Percentiles rank a stretch among this genome's conserved stretches.
phyloP scores from a whole-genome alignment of 768 basidiomycete genomes.

The Strobilomyces echinocephalus region DNA sequence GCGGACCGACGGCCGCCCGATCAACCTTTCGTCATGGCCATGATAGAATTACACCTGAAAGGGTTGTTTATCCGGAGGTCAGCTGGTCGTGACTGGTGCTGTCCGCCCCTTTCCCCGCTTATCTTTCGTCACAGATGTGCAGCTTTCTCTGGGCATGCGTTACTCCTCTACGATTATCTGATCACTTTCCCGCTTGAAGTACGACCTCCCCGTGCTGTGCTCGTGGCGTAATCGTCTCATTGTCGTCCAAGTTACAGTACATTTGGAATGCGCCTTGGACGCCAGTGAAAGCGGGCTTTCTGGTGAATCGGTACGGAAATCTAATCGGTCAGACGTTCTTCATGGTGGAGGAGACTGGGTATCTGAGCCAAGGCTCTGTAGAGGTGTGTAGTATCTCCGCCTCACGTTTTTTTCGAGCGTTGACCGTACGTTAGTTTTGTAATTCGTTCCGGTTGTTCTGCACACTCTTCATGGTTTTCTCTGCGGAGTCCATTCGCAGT shows the following conservation, averaged over 20 bases:
- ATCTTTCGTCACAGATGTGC: neutral
- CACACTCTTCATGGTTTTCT: slow-evolving; percentile 1
- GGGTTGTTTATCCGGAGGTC: neutral
- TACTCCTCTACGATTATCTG: neutral
- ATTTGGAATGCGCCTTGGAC: slow-evolving; percentile 19
- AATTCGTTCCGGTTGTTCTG: neutral
- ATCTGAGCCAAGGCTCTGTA: slow-evolving; percentile 9
- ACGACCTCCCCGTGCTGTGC: neutral
- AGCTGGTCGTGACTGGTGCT: neutral
- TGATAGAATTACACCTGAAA: neutral
- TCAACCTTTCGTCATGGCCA: neutral
- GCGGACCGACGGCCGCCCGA: neutral
- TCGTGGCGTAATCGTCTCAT: neutral
- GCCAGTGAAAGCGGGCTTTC: slow-evolving; percentile 7
- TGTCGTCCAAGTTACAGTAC: slow-evolving; percentile 8
- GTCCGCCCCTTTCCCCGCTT: neutral
- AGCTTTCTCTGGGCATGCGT: neutral
- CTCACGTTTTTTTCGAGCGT: neutral
- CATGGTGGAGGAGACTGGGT: slow-evolving; percentile 18
- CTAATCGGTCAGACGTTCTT: slow-evolving; percentile 18
- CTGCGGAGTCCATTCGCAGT: slow-evolving; percentile 22
- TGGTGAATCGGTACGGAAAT: slow-evolving; percentile 15
- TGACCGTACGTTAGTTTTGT: slow-evolving; percentile 12
- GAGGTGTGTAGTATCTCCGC: slow-evolving; percentile 2
- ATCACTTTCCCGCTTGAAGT: neutral